Conservation (phyloP, 768 basidiomycete genomes). For the Boletus sensibilis region DNA sequence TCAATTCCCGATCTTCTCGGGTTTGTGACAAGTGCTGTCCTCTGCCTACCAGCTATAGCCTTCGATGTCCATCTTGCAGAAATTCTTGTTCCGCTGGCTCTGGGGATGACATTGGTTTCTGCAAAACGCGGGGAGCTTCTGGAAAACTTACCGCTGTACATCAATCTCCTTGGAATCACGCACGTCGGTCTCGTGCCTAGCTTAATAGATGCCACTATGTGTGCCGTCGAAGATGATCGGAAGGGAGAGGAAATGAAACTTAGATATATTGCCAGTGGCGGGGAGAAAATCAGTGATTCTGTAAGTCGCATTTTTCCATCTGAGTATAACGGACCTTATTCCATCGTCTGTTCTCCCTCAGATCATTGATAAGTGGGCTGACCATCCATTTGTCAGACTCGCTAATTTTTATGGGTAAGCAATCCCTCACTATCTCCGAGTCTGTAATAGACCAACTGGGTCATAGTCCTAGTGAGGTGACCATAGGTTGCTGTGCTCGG, state of each 20-base stretch:
- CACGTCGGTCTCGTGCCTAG: conserved; percentile 54
- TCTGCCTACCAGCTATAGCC: conserved; percentile 40
- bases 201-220: conserved; percentile 49
- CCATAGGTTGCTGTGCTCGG: conserved; percentile 50
- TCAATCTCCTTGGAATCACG: conserved; percentile 42
- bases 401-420: conserved; percentile 50
- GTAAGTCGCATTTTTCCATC: conserved; percentile 29
- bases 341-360: conserved; percentile 1
- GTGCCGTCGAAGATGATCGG: conserved; percentile 27
- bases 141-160: conserved; percentile 43
- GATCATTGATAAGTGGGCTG: conserved; percentile 48
- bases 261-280: conserved; percentile 48
- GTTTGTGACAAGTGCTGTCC: background rate
- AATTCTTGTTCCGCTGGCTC: conserved; percentile 39
- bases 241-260: conserved; percentile 34
- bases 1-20: background rate
- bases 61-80: conserved; percentile 53
- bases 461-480: conserved; percentile 46
- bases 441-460: background rate
- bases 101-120: conserved; percentile 46
- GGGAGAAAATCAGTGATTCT: conserved; percentile 53
- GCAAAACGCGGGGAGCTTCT: conserved; percentile 40
- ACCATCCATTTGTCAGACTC: conserved; percentile 43
- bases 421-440: background rate
- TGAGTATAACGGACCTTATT: background rate